Evolutionary conservation across 371 early-diverging fungal species (phyloP), one percentile per base, ranked within the genome.

Genomic region (Nematocida ausubeli): DNA sequence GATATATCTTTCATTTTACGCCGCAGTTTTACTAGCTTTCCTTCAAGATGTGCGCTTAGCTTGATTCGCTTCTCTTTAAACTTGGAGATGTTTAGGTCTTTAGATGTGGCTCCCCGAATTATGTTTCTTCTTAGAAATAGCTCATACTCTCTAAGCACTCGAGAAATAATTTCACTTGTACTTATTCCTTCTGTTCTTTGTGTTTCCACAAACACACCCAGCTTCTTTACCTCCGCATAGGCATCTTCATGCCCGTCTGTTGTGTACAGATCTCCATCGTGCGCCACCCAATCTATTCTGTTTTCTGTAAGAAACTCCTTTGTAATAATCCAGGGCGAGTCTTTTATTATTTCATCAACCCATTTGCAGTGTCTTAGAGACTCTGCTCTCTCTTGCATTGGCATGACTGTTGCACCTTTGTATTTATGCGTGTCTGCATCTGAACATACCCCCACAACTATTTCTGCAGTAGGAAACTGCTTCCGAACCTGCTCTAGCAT

Each of bases 381-480:
- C 28, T 91, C 93, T 83, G 92, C 92, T 70, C 93, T 87, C 86
- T 96, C 96, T 14, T 92, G 88, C 85, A 95, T 93, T 73, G 88
- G 89, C 92, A 93, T 92, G 42, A 95, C 95, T 37, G 95, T 91
- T 24, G 93, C 92, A 4, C 95, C 94, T 85, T 96, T 96, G 88
- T 95, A 90, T 70, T 88, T 87, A 71, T 88, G 88, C 70, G 94
- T 93, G 80, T 92, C 93, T 67, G 87, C 89, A 84, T 93, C 93
- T 24, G 92, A 92, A 87, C 94, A 94, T 49, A 95, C 93, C 65
- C 95, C 96, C 2, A 93, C 94, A 14, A 95, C 90, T n/a, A 95
- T 86, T 73, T 88, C 88, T 82, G 92, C 94, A 64, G 92, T 92
- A 89, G 93, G 91, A 55, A 88, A 90, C 85, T 89, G 92, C 16